Evolutionary conservation across 2,329 filamentous ascomycete species (phyloP), one percentile per base, ranked within the genome.

Genomic region (Fusarium transvaalense): DNA sequence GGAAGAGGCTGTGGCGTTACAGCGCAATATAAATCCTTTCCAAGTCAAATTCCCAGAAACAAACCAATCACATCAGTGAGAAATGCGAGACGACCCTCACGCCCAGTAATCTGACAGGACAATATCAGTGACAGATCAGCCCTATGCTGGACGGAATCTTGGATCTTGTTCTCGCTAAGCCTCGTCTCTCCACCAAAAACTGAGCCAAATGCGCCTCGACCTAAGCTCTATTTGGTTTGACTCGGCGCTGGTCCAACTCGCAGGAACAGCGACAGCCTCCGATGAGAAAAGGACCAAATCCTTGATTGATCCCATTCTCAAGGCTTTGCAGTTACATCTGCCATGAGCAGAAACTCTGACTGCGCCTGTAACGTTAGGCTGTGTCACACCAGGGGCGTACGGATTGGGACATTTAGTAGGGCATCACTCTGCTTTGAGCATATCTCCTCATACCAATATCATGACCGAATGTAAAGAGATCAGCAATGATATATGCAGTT

Each of bases 181-280:
- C 42, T 64, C 57, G 63, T 58, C 58, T 61, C 61, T 46, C 60
- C 60, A 61, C 32, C 41, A 31, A 34, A 23, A 58, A 43, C 45
- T 64, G 37, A 58, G 45, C 46, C 29, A 61, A 64, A 48, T 65
- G 61, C 47, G 62, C 61, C 62, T 65, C 61, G 32, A 37, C n/a
- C 66, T 69, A 69, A 31, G 48, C 66, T 61, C 21, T 21, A 63
- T 63, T 15, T 23, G 61, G 66, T 35, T 17, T 19, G 12, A 69
- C 39, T 23, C 14, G 19, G 61, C 66, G 66, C 66, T 58, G 42
- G 19, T 46, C 21, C 37, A 21, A 14, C 57, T 51, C 45, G 54
- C 54, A 46, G 38, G 38, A 50, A 35, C 46, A 35, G 35, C 59
- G 46, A 35, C 46, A 35, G 35, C 59, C 35, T 51, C 64, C 64